A percentile compares a stretch with the other conserved stretches of the same genome.
phyloP scores from a whole-genome alignment of 192 early-diverging fungal genomes.

The Linnemannia hyalina region DNA sequence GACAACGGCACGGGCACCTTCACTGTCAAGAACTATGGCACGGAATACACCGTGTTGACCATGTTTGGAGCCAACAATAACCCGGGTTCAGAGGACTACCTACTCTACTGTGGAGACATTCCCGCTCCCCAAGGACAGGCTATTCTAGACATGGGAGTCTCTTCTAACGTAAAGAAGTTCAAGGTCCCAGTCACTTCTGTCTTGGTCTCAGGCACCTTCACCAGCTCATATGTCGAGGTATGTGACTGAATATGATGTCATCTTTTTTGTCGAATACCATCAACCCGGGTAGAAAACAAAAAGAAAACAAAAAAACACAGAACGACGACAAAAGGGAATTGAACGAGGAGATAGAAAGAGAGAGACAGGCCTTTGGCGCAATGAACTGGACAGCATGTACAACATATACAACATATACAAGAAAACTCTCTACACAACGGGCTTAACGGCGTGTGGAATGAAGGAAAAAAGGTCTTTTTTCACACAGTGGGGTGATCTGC shows the following conservation, averaged over 20 bases:
- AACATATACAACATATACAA: too few relatives aligned
- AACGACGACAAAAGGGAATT: neutral
- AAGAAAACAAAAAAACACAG: neutral
- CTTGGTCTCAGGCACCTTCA: slow-evolving; percentile 43
- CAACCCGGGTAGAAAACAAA: neutral
- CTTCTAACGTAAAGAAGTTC: neutral
- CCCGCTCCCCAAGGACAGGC: slow-evolving; percentile 10
- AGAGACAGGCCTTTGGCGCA: too few relatives aligned
- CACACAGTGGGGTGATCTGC: too few relatives aligned
- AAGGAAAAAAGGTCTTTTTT: neutral
- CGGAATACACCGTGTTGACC: slow-evolving; percentile 42
- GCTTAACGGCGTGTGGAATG: too few relatives aligned
- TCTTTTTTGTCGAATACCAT: too few relatives aligned
- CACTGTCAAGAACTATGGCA: slow-evolving; percentile 26
- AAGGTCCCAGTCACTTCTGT: slow-evolving; percentile 54
- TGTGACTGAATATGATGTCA: neutral
- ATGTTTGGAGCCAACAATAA: slow-evolving; percentile 20
- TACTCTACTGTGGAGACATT: slow-evolving; percentile 56
- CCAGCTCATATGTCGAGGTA: slow-evolving; percentile 63
- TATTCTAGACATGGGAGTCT: slow-evolving; percentile 21
- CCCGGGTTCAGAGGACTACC: slow-evolving; percentile 39
- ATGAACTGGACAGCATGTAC: too few relatives aligned
- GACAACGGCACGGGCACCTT: slow-evolving; percentile 42
- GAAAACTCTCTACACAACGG: too few relatives aligned
- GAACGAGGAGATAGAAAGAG: neutral